phyloP scores from a whole-genome alignment of 306 rosid genomes.

The Carpinus fangiana region DNA sequence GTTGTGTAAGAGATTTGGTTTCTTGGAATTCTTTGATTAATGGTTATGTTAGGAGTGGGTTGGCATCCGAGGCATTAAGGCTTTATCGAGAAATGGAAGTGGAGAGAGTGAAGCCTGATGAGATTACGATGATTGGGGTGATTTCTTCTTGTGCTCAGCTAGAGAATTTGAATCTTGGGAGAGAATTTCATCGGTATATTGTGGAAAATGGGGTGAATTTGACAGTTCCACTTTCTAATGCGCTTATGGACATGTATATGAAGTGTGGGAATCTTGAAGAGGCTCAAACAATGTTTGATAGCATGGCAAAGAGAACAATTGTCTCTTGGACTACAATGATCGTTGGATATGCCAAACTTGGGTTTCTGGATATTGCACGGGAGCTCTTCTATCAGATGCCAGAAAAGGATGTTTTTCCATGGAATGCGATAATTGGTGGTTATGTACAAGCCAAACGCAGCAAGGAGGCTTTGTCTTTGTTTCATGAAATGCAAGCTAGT shows the following conservation, averaged over 20 bases:
- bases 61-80: constrained; percentile 51
- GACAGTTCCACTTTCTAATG: constrained; percentile 65
- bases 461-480: constrained; percentile 72
- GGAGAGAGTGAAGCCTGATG: constrained; percentile 60
- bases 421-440: constrained; percentile 87
- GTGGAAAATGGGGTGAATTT: constrained; percentile 44
- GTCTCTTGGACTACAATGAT: constrained; percentile 81
- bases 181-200: constrained; percentile 48
- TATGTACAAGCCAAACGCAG: constrained; percentile 68
- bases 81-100: constrained; percentile 56
- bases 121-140: constrained; percentile 77
- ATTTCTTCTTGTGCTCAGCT: constrained; percentile 74
- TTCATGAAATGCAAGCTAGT: constrained; percentile 77
- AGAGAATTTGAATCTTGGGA: constrained; percentile 59
- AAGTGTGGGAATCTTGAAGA: constrained; percentile 65
- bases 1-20: constrained; percentile 70
- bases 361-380: constrained; percentile 58
- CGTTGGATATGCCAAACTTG: constrained; percentile 71
- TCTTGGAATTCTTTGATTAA: constrained; percentile 83
- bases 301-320: constrained; percentile 54
- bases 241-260: constrained; percentile 76
- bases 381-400: constrained; percentile 59
- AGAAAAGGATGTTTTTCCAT: constrained; percentile 66
- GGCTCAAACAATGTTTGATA: constrained; percentile 52
- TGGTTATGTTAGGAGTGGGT: constrained; percentile 67